A percentile compares a stretch with the other conserved stretches of the same genome.
These are phyloP conservation scores for Ustilago vetiveriae DNA, from an alignment of 1,284 basidiomycete species.

Conservation along the genomic window DNA sequence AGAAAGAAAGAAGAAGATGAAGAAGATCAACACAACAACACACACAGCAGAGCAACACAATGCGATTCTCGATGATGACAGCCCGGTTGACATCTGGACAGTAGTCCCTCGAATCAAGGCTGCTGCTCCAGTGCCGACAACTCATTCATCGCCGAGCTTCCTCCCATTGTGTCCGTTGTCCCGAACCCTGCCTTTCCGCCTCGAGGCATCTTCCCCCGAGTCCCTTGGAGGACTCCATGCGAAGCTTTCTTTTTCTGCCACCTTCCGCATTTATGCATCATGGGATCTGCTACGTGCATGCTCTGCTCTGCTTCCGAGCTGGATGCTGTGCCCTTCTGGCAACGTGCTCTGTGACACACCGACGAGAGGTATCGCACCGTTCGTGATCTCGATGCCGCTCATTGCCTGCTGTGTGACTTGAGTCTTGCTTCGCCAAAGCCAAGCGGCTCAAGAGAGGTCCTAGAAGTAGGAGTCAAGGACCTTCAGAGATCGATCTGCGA, in stretches of 20 bases:
- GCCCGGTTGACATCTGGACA: no score
- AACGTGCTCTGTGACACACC: conserved; percentile 14
- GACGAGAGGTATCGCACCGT: not conserved
- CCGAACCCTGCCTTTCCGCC: not conserved
- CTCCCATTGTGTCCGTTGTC: not conserved
- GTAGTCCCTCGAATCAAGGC: no score
- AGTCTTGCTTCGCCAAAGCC: no score
- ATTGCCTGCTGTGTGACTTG: not conserved
- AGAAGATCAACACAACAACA: not conserved
- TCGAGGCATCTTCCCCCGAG: not conserved
- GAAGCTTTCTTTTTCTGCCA: conserved; percentile 6
- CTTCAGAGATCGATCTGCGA: not conserved
- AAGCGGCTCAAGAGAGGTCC: no score
- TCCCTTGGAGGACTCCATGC: no score
- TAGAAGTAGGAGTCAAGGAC: not conserved
- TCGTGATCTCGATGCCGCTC: not conserved
- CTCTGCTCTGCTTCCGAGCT: not conserved
- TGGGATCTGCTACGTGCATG: conserved; percentile 16
- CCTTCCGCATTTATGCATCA: conserved; percentile 8
- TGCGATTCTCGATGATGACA: no score
- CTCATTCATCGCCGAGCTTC: not conserved
- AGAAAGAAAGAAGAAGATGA: no score
- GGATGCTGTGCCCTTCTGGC: not conserved
- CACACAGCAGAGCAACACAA: not conserved
- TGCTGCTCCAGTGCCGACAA: no score